These are phyloP conservation scores for Pseudohyphozyma bogoriensis DNA, from an alignment of 768 basidiomycete genomes.

Conservation along the genomic window DNA sequence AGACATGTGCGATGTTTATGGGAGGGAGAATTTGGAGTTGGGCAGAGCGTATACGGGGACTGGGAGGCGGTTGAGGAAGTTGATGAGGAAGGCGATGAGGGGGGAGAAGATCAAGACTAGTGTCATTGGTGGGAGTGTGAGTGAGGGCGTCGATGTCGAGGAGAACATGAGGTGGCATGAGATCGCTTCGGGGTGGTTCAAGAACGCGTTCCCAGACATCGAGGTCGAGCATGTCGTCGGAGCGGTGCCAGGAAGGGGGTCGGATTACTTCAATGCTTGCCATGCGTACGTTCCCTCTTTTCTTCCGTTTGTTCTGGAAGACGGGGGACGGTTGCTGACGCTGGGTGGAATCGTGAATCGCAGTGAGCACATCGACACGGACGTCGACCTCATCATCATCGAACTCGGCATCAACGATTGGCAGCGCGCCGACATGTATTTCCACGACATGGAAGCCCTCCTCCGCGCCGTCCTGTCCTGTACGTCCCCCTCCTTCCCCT, in stretches of 20 bases:
- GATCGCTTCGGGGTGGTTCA: neutral
- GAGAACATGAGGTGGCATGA: neutral
- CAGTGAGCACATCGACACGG: neutral
- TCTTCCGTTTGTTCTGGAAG: too few relatives aligned
- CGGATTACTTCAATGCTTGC: neutral
- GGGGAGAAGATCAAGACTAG: neutral
- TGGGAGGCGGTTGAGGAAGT: neutral
- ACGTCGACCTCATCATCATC: neutral
- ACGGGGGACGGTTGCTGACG: too few relatives aligned
- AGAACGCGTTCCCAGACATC: neutral
- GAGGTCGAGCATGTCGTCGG: neutral
- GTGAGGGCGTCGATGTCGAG: neutral
- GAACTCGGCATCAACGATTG: constrained; percentile 3
- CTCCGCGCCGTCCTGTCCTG: neutral
- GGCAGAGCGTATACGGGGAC: neutral
- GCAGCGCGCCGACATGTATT: neutral
- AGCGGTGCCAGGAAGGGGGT: neutral
- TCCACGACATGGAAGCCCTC: neutral
- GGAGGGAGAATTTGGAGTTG: neutral
- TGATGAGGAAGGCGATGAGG: neutral
- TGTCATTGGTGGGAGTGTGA: neutral
- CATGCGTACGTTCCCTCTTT: too few relatives aligned
- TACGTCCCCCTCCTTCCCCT: too few relatives aligned
- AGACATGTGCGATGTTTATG: neutral
- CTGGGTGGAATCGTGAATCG: too few relatives aligned